A percentile compares a stretch with the other conserved stretches of the same genome.
Conservation (phyloP, 2,329 filamentous ascomycete species). For the Nemania abortiva region DNA sequence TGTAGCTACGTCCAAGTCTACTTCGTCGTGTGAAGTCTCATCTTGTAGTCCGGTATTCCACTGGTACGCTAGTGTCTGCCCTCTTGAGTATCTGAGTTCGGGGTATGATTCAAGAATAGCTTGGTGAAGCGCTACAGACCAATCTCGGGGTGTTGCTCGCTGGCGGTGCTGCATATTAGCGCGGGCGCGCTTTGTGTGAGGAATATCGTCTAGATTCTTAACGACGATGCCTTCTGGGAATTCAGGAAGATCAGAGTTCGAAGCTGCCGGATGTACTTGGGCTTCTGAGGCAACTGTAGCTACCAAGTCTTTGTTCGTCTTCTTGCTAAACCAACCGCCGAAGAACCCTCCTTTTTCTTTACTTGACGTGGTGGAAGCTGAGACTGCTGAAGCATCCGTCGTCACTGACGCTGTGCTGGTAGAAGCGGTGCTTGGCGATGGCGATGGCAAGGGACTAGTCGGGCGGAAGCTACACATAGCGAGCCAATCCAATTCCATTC, state of each 20-base stretch:
- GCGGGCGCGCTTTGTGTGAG: constrained; percentile 36
- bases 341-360: constrained; percentile 42
- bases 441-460: constrained; percentile 42
- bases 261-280: constrained; percentile 6
- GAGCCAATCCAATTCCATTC: constrained; percentile 48
- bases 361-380: constrained; percentile 35
- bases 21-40: constrained; percentile 41
- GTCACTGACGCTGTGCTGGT: constrained; percentile 42
- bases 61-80: constrained; percentile 40
- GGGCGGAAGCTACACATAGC: constrained; percentile 45
- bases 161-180: constrained; percentile 44
- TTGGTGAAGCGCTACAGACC: constrained; percentile 54
- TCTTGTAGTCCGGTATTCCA: constrained; percentile 46
- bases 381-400: constrained; percentile 42
- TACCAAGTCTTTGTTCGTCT: constrained; percentile 40
- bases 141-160: constrained; percentile 45
- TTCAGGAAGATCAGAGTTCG: constrained; percentile 36
- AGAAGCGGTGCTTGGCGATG: constrained; percentile 34
- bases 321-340: constrained; percentile 44
- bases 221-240: constrained; percentile 41
- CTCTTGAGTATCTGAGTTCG: constrained; percentile 40
- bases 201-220: constrained; percentile 43
- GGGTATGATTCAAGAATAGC: constrained; percentile 53
- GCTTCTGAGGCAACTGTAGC: constrained; percentile 23
- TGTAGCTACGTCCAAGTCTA: constrained; percentile 39